Evolutionary conservation across 176 grass and related monocot species (phyloP), one percentile per base, ranked within the genome.

Genomic region (Luzula sylvatica): DNA sequence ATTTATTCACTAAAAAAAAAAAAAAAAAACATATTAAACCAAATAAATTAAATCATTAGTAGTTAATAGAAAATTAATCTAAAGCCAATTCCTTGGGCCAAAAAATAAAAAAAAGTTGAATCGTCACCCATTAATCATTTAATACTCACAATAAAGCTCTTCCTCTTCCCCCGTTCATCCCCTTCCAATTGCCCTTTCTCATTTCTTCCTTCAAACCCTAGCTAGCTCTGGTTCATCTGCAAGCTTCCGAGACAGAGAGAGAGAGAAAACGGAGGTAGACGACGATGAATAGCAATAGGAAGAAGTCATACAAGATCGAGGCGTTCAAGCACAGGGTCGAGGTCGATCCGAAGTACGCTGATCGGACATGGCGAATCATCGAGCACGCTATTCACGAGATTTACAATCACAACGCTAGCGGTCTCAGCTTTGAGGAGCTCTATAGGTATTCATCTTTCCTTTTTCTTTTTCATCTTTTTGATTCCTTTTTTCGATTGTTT

Each of bases 331-430:
- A 94, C 72, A 65, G 64, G 35, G 72, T 87, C 21, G 88, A 94
- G 68, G 48, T 76, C 38, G 88, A 94, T 78, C 88, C 88, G 58
- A 94, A 87, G 69, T 94, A 74, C 75, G 77, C 81, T 61, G 88
- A 94, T 52, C 82, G 74, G 43, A 87, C 88, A 38, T 94, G 87
- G 87, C 71, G 68, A 46, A 77, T 87, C 63, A 66, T 80, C 66
- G 75, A 94, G 26, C 78, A 87, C 30, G 88, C 88, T 53, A 94
- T 87, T 69, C 58, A 81, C 58, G 88, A 87, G 83, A 94, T 94
- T 69, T 69, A 75, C 58, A 78, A 78, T n/a, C 74, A 78, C 74
- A 78, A 78, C 74, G 74, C 74, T 5, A 78, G 74, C 49, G 74
- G 75, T 22, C 75, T 78, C 24, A 70, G 65, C n/a, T 77, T 77